Base-by-base conservation (phyloP, 1,284 basidiomycete species). In the Pseudomicrostroma phylloplanum region DNA sequence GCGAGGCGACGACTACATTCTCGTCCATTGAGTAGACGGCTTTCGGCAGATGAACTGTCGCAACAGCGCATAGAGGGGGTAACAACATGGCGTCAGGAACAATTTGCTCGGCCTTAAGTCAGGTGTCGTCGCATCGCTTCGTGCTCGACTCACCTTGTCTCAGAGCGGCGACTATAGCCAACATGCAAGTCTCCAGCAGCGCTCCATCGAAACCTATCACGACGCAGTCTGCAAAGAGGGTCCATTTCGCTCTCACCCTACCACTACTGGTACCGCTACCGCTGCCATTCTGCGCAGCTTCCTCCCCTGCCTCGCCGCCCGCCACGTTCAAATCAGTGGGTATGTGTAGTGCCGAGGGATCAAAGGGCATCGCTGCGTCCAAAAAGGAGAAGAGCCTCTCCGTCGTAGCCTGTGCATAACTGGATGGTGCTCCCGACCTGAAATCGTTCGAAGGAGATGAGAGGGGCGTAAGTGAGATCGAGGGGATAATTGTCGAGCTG, bases 391-490 rank as follows among this genome's bases (percentile, higher is more conserved):
- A 54, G 13, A 54, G 51, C 13, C 51, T 19, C 21, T 54, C 51
- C n/a, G 51, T 54, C 13, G 51, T 54, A 6, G 21, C 19, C 25
- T 54, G 51, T 2, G 51, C 51, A 25, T 23, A 54, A 19, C 6
- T 54, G 51, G 51, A 54, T 23, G 51, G 51, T 15, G 51, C 51
- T 19, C 51, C 51, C 4, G 21, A 15, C 51, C 23, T 21, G 25
- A 54, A 54, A 25, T 54, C 51, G 21, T 21, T 26, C 17, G 51
- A 54, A 25, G 51, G 51, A 21, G 51, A 54, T 6, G 51, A 54
- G 21, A 54, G 51, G 2, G 51, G 51, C 6, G 51, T 54, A 13
- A 54, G 51, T 19, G n/a, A 23, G 51, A 54, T 54, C 21, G 51
- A 54, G 13, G 51, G 51, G 13, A 54, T 25, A 7, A 54, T 26